Base-by-base conservation (phyloP, 2,329 filamentous ascomycete species). In the Fusarium falciforme region DNA sequence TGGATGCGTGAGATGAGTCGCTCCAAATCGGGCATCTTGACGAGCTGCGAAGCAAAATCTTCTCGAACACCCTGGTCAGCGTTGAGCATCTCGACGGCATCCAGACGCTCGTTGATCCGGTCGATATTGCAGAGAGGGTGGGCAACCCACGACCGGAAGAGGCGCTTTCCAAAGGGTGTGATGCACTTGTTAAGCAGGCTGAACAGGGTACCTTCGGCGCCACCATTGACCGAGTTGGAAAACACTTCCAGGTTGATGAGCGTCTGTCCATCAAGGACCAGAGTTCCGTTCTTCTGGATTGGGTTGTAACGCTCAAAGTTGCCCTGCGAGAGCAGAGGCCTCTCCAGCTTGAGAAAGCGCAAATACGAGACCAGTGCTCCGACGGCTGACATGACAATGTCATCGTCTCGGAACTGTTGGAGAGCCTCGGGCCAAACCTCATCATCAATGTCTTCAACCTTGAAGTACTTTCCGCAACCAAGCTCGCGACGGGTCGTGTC, bases 221-320 rank as follows among this genome's bases (percentile, higher is more conserved):
- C 91, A 9, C 95, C 96, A 79, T 98, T 96, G 74, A 93, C 94
- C 0, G 93, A 95, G 82, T 99, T 99, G 76, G 94, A 90, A 77
- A 99, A 99, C 6, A 99, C 90, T 81, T 99, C 96, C n/a, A 99
- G 91, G 79, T 99, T 99, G 86, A 97, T 97, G 76, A 99, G 87
- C 25, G 95, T 98, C 81, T 99, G 96, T 1, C 96, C 96, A 77
- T 99, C 96, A 1, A 99, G 88, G 11, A 99, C 93, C 52, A 99
- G 86, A 33, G 94, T 98, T 14, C 95, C 94, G 80, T 98, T 97
- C 79, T 93, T 93, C 65, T 91, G 90, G 61, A 99, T 98, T 0
- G 96, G 96, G 80, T 93, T 95, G 82, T 99, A 99, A 88, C 91
- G 93, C 61, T 91, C 90, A 80, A 99, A 98, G 80, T 97, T 98